Evolutionary conservation across 257 asterid species (phyloP).

Genomic region (Phtheirospermum japonicum): DNA sequence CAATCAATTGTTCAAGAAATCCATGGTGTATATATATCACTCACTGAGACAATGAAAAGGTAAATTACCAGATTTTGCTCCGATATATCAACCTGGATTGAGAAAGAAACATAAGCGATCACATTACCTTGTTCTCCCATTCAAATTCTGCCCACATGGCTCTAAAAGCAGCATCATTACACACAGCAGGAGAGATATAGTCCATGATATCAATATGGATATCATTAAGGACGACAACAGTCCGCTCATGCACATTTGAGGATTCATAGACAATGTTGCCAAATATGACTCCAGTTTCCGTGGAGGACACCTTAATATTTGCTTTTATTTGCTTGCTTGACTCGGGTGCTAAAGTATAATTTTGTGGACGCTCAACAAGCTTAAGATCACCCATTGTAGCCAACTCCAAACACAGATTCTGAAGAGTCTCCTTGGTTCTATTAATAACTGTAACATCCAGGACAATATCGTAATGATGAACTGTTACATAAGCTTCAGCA

Average conservation of each 20-base stretch:
- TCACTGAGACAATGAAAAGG: conserved; percentile 4
- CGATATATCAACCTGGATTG: conserved; percentile 17
- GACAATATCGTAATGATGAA: conserved; percentile 95
- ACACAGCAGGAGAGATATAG: conserved; percentile 93
- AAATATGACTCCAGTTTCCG: conserved; percentile 98
- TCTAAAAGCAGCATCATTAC: conserved; percentile 90
- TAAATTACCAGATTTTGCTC: conserved; percentile 8
- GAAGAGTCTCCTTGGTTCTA: conserved; percentile 95
- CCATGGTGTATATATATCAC: conserved; percentile 13
- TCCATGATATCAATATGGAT: conserved; percentile 99
- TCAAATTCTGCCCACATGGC: conserved; percentile 99
- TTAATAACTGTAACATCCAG: conserved; percentile 91
- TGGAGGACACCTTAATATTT: conserved; percentile 95
- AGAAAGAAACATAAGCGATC: conserved; percentile 4
- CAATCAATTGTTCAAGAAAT: conserved; percentile 12
- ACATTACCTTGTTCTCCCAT: conserved; percentile 97
- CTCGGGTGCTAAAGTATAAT: conserved; percentile 90
- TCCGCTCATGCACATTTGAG: conserved; percentile 88
- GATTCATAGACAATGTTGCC: conserved; percentile 97
- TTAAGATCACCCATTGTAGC: conserved; percentile 99
- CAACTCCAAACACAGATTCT: conserved; percentile 93
- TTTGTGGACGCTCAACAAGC: conserved; percentile 98
- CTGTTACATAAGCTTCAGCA: conserved; percentile 98
- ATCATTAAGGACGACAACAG: conserved; percentile 91
- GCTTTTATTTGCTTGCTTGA: conserved; percentile 98